Base-by-base conservation (phyloP, 2,329 filamentous ascomycete species). In the Calonectria hawksworthii region DNA sequence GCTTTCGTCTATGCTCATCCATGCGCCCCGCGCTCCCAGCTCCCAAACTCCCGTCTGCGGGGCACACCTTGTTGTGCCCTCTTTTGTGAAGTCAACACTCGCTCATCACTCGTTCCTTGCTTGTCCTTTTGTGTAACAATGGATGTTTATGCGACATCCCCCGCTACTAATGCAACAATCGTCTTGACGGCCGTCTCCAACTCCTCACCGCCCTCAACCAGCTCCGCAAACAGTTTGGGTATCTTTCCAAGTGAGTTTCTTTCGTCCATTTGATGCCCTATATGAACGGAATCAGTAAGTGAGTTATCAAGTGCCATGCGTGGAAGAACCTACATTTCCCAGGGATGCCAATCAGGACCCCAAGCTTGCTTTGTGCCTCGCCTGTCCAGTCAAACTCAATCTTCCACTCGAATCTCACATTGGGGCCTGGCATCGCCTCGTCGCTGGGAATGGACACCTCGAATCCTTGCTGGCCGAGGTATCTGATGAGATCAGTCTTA, bases 321-420 rank as follows among this genome's bases (percentile, higher is more conserved):
- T 52, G 1, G 21, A 13, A 51, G 26, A 6, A 90, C 92, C 89
- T 84, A 94, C 93, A 95, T 81, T 90, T 91, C 10, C 86, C 87
- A 0, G 93, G 93, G 51, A 92, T 85, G 6, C 90, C 89, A 2
- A 92, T 85, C 75, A 90, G 82, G 14, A 93, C 86, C 6, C 85
- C 85, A 21, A 94, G 83, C 56, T 86, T 86, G 77, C 90, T 94
- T 79, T 90, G 89, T 6, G 92, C 93, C 80, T 95, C 93, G 8
- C 93, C 93, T 0, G 93, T 93, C 93, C 93, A 95, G 82, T 95
- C 93, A 79, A 95, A 94, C 2, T 84, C 84, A 54, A 94, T 92
- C 61, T 84, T 86, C 93, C 93, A 95, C 72, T 88, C 86, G 1
- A 95, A 84, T 32, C 91, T 88, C 6, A 92, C 70, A 14, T 86